These are phyloP conservation scores for Ophiostoma quercus DNA, from an alignment of 2,329 filamentous ascomycete species.

Conservation along the genomic window DNA sequence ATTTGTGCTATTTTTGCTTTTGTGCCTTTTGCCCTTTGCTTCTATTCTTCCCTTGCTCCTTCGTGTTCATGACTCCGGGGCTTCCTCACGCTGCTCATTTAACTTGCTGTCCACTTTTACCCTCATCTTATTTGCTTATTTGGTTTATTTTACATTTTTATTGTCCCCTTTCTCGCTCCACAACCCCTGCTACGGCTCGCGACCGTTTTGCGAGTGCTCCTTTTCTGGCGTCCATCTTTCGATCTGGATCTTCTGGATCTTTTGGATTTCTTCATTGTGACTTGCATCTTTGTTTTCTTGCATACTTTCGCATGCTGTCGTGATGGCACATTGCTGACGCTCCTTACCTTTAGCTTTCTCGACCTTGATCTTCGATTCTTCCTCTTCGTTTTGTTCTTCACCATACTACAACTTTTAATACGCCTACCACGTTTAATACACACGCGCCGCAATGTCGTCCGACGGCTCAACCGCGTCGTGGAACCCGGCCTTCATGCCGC, in stretches of 20 bases:
- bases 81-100: conserved; percentile 19
- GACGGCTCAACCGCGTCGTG: conserved; percentile 36
- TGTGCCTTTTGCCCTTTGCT: neutral
- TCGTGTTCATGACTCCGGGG: conserved; percentile 10
- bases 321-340: conserved; percentile 22
- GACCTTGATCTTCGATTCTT: neutral
- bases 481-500: conserved; percentile 50
- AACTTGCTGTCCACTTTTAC: conserved; percentile 24
- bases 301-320: neutral
- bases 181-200: conserved; percentile 18
- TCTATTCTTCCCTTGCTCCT: neutral
- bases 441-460: conserved; percentile 38
- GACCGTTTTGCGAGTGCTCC: conserved; percentile 12
- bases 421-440: neutral
- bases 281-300: conserved; percentile 1
- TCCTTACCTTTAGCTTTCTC: neutral
- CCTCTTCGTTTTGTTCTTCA: neutral
- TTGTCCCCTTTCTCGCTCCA: conserved; percentile 21
- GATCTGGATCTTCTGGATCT: neutral
- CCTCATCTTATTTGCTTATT: conserved; percentile 8
- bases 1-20: neutral
- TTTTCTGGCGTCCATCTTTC: conserved; percentile 10
- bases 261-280: neutral
- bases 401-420: neutral
- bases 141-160: conserved; percentile 12